Evolutionary conservation across 148 eudicot species (phyloP).

Genomic region (Chenopodium album): DNA sequence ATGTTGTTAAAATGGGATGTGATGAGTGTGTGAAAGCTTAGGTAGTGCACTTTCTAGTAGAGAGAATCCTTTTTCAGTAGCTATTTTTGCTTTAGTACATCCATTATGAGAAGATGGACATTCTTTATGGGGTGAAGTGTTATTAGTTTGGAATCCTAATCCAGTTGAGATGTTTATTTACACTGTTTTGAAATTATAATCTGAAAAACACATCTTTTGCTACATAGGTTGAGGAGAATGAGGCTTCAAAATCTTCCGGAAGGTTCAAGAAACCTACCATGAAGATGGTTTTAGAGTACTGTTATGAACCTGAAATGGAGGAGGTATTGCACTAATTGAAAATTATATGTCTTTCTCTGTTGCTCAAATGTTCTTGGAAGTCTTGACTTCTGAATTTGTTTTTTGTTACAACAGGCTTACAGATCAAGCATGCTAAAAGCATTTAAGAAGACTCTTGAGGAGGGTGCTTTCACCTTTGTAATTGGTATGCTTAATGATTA

Average conservation of each 20-base stretch:
- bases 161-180: background rate
- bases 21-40: background rate
- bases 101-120: background rate
- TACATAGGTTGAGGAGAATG: constrained; percentile 71
- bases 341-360: background rate
- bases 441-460: constrained; percentile 97
- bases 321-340: constrained; percentile 54
- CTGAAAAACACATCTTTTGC: background rate
- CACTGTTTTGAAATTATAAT: background rate
- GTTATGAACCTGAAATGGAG: constrained; percentile 99
- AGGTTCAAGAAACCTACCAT: constrained; percentile 64
- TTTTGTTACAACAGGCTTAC: constrained; percentile 66
- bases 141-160: constrained; percentile 1
- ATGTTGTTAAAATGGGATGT: background rate
- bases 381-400: constrained; percentile 16
- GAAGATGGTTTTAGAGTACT: constrained; percentile 88
- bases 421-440: constrained; percentile 98
- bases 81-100: background rate
- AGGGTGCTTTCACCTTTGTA: constrained; percentile 82
- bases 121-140: background rate
- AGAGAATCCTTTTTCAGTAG: background rate
- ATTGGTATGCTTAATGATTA: constrained; percentile 73
- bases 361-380: background rate
- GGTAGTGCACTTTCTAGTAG: background rate
- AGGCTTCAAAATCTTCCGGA: constrained; percentile 50